phyloP scores from a whole-genome alignment of 306 rosid genomes.

The Astragalus glycyphyllos region DNA sequence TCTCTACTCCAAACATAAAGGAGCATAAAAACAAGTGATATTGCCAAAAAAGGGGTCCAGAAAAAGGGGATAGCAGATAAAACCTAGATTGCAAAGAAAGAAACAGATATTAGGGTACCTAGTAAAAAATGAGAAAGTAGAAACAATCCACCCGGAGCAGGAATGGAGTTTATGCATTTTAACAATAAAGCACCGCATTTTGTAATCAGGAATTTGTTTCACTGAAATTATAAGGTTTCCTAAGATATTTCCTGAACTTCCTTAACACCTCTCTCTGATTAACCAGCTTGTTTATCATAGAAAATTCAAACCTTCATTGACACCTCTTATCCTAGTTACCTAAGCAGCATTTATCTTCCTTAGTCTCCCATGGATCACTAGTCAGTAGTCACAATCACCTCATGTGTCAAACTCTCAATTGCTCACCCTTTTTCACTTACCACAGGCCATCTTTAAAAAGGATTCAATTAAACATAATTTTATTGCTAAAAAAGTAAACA shows the following conservation, averaged over 20 bases:
- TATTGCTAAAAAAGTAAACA: conserved; percentile 12
- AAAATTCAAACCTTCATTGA: conserved; percentile 20
- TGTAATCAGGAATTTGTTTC: conserved; percentile 21
- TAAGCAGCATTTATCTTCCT: conserved; percentile 10
- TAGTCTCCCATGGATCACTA: conserved; percentile 34
- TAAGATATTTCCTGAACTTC: conserved; percentile 7
- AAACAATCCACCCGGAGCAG: conserved; percentile 12
- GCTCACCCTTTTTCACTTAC: conserved; percentile 28
- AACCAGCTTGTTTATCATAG: neutral
- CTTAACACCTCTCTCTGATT: conserved; percentile 24
- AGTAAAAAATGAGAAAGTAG: conserved; percentile 29
- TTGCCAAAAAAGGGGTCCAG: conserved; percentile 64
- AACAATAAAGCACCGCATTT: conserved; percentile 11
- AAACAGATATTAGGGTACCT: conserved; percentile 23
- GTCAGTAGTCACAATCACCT: conserved; percentile 17
- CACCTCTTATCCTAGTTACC: conserved; percentile 21
- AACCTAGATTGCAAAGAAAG: conserved; percentile 50
- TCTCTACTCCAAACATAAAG: conserved; percentile 97
- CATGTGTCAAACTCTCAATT: conserved; percentile 16
- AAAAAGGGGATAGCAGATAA: conserved; percentile 75
- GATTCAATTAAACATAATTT: neutral
- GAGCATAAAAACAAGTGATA: conserved; percentile 95
- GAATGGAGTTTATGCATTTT: conserved; percentile 23
- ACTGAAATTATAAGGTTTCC: conserved; percentile 14
- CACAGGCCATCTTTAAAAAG: conserved; percentile 8